Percentiles rank a stretch among this genome's conserved stretches.
These are phyloP conservation scores for Ceratorhiza oryzae-sativae DNA, from an alignment of 1,284 basidiomycete genomes.

Conservation along the genomic window DNA sequence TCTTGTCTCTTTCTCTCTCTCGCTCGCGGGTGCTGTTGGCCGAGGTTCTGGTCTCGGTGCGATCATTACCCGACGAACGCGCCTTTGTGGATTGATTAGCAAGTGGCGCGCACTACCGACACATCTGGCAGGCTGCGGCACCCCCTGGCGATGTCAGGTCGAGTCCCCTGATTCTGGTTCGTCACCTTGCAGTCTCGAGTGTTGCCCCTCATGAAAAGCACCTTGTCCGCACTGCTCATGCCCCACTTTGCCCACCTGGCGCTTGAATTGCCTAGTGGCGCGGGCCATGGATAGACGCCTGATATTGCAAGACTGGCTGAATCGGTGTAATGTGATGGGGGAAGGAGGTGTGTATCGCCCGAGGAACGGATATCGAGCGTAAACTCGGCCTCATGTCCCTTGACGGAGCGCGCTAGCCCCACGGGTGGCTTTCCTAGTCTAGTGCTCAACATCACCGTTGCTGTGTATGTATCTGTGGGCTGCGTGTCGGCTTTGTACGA, in stretches of 20 bases:
- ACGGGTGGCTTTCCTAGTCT: not conserved
- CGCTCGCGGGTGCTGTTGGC: not conserved
- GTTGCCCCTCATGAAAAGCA: not conserved
- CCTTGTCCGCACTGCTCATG: not conserved
- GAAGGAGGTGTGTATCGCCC: not conserved
- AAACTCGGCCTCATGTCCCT: not conserved
- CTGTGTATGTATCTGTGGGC: no score
- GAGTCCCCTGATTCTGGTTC: not conserved
- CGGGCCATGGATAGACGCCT: not conserved
- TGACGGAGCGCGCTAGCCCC: not conserved
- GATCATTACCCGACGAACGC: not conserved
- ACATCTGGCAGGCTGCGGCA: no score
- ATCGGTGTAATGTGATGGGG: not conserved
- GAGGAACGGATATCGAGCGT: not conserved
- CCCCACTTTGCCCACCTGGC: not conserved
- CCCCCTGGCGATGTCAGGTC: no score
- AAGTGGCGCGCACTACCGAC: not conserved
- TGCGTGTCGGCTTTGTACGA: no score
- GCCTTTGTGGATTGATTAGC: not conserved
- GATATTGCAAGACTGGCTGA: not conserved
- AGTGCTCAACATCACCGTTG: not conserved
- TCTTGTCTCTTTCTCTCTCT: no score
- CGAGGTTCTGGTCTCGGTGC: not conserved
- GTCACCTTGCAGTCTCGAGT: not conserved
- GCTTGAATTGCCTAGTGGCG: constrained; percentile 23